Conservation (phyloP, 208 protist genomes). For the Leishmania mexicana region DNA sequence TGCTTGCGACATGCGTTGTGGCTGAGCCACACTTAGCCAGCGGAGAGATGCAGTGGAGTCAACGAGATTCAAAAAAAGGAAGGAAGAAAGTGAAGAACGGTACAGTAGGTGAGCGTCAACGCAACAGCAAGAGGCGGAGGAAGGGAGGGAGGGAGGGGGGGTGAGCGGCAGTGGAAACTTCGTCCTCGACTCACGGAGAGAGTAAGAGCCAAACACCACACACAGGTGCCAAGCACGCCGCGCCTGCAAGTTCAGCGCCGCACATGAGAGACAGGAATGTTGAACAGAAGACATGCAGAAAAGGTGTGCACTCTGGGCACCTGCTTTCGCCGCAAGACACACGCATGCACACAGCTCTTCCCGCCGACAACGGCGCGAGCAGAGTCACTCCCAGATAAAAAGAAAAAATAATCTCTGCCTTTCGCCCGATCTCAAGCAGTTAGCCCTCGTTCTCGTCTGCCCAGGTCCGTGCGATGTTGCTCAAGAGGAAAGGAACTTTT, state of each 20-base stretch:
- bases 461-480: neutral
- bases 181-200: neutral
- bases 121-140: neutral
- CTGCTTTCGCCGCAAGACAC: neutral
- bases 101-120: neutral
- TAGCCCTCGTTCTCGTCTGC: neutral
- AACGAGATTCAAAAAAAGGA: slow-evolving; percentile 9
- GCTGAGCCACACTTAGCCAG: neutral
- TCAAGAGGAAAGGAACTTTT: neutral
- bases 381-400: neutral
- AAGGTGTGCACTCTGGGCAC: neutral
- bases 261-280: neutral
- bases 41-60: neutral
- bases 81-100: slow-evolving; percentile 7
- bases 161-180: neutral
- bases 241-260: neutral
- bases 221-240: neutral
- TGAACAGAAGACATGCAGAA: neutral
- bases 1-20: neutral
- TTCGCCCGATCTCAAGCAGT: neutral
- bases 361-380: neutral
- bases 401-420: neutral
- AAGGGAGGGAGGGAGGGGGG: neutral
- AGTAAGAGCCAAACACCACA: neutral
- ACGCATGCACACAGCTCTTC: neutral